Base-by-base conservation (phyloP, 1,284 basidiomycete genomes). In the Naganishia sp. region DNA sequence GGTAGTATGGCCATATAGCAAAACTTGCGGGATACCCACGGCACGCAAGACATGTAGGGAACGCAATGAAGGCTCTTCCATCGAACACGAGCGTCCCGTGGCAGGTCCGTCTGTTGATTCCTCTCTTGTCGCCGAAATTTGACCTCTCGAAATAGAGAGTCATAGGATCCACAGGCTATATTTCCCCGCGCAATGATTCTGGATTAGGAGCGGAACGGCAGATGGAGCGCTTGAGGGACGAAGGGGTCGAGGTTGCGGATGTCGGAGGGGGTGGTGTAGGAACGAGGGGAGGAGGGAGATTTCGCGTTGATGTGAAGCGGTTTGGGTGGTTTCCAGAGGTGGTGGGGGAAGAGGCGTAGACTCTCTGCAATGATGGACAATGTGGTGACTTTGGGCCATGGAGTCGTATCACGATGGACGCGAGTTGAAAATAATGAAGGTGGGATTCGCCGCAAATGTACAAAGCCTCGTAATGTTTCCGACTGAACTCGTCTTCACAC, bases 171-270 rank as follows among this genome's bases (percentile, higher is more conserved):
- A 75, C 75, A 48, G 79, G 79, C 11, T 48, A 74, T 1, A 91
- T 94, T 66, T 91, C 90, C 0, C 92, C 90, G 2, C 83, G 91
- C 48, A 90, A 89, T 0, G 90, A 91, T 6, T 87, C 86, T 6
- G 87, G 87, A 21, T 79, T 80, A 18, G 87, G 88, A 6, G 89
- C 89, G 0, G 83, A 83, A 63, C 79, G 85, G 0, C 90, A 92
- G 73, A 79, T 84, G 43, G 84, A 87, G 45, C 85, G 83, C 4
- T 82, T 92, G 15, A 84, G 86, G 68, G 85, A 84, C 0, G 90
- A 91, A 74, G 88, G 87, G 6, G 85, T 91, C 16, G 84, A 87
- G 61, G 88, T 90, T 6, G 80, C 74, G 31, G 74, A 74, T 6
- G 70, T 79, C 7, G 59, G 71, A 0, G 78, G 78, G 0, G 64